These are phyloP conservation scores for Trichoderma sp. DNA, from an alignment of 2,329 filamentous ascomycete species.

Conservation along the genomic window DNA sequence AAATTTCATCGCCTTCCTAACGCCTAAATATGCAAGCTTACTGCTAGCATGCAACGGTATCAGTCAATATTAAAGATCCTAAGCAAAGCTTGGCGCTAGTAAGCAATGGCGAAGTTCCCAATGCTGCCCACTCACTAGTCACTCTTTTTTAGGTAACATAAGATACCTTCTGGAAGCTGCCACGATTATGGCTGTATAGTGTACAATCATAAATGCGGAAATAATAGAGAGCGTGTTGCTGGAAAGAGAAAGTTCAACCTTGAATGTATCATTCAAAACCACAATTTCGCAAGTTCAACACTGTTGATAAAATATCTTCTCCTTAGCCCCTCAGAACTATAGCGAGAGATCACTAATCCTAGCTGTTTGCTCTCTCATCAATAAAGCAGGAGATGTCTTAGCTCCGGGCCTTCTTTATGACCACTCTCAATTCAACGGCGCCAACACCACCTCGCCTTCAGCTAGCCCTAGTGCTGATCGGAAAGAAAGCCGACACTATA, in stretches of 20 bases:
- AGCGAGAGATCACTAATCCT: neutral
- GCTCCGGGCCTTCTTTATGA: too few relatives aligned
- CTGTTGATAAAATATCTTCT: neutral
- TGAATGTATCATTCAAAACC: neutral
- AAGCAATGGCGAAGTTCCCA: neutral
- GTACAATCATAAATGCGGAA: neutral
- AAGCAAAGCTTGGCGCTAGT: neutral
- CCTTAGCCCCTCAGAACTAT: neutral
- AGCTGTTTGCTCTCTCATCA: neutral
- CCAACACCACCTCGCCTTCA: too few relatives aligned
- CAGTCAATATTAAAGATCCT: neutral
- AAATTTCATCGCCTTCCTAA: neutral
- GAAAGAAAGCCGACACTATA: neutral
- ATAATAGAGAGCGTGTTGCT: neutral
- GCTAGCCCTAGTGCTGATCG: neutral
- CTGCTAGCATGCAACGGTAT: neutral
- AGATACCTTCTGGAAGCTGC: neutral
- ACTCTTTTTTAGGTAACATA: neutral
- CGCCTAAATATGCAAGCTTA: neutral
- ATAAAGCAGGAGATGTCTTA: too few relatives aligned
- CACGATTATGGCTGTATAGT: neutral
- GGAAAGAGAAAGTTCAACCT: neutral
- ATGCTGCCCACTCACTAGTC: neutral
- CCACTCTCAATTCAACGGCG: too few relatives aligned
- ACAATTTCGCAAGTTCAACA: neutral